Evolutionary conservation across 139 green algal genomes (phyloP).

Genomic region (Penium margaritaceum): DNA sequence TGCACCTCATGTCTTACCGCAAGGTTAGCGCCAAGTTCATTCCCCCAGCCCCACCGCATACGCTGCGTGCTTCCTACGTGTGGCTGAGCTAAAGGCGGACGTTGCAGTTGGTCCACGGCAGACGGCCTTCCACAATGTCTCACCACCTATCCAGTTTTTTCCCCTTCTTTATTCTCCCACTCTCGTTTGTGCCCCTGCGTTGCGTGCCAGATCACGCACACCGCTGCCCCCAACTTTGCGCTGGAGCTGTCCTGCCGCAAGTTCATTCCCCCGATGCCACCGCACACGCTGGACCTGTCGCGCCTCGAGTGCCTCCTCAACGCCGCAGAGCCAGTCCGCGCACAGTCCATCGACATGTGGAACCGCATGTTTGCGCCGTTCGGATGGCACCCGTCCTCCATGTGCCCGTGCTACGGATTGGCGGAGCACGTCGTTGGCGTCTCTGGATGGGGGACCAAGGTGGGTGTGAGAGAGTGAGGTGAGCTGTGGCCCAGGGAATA

Average conservation of each 20-base stretch:
- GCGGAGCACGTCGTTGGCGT: constrained; percentile 34
- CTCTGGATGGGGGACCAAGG: constrained; percentile 10
- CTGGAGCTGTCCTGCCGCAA: constrained; percentile 26
- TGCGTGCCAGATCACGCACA: constrained; percentile 31
- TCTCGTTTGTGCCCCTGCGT: neutral
- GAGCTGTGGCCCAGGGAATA: no score
- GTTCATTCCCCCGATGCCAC: neutral
- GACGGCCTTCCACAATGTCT: neutral
- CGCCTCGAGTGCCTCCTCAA: constrained; percentile 32
- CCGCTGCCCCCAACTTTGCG: constrained; percentile 35
- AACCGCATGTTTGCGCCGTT: constrained; percentile 18
- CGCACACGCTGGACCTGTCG: constrained; percentile 18
- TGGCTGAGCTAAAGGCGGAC: neutral
- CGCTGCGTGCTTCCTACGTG: neutral
- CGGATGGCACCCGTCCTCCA: neutral
- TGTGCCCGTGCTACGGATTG: constrained; percentile 38
- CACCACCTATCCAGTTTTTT: neutral
- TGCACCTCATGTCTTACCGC: no score
- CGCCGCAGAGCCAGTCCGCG: constrained; percentile 20
- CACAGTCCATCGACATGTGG: constrained; percentile 24
- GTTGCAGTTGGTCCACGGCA: neutral
- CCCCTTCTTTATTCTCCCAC: neutral
- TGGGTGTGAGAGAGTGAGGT: neutral
- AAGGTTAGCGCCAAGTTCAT: no score
- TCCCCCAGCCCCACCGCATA: neutral